Percentiles rank a stretch among this genome's conserved stretches.
phyloP scores from a whole-genome alignment of 768 basidiomycete species.

The Kwoniella botswanensis region DNA sequence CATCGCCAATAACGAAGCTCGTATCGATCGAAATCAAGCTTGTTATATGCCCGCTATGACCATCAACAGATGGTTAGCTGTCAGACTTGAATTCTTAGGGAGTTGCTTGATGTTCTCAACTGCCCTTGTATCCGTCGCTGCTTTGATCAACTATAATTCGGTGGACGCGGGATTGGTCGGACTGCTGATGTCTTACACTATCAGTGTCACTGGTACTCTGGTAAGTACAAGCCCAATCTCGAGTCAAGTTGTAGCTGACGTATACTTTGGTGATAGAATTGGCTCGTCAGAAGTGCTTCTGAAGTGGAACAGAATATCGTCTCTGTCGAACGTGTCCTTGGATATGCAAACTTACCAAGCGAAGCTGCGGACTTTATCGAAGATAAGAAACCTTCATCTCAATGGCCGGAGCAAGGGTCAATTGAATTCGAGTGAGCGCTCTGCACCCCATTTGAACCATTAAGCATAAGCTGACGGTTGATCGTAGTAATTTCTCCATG shows the following conservation, averaged over 20 bases:
- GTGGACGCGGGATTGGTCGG: conserved; percentile 89
- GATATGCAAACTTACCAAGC: conserved; percentile 48
- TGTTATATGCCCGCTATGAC: conserved; percentile 71
- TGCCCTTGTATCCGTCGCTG: conserved; percentile 69
- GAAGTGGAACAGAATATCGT: conserved; percentile 59
- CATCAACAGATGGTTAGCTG: conserved; percentile 70
- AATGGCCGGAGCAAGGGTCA: conserved; percentile 50
- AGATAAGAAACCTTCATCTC: conserved; percentile 45
- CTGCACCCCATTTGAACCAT: too few species aligned
- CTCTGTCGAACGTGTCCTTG: conserved; percentile 57
- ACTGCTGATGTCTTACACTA: conserved; percentile 79
- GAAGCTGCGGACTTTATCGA: conserved; percentile 56
- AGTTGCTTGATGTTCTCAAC: conserved; percentile 77
- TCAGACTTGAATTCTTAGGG: conserved; percentile 83
- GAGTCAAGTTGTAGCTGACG: neutral
- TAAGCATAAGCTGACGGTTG: neutral
- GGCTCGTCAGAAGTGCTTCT: conserved; percentile 57
- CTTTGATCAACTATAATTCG: conserved; percentile 70
- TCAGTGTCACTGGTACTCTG: conserved; percentile 80
- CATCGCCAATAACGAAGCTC: conserved; percentile 59
- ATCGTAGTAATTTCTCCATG: conserved; percentile 51
- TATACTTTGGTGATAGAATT: conserved; percentile 38
- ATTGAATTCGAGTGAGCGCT: conserved; percentile 55
- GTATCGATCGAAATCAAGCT: conserved; percentile 84
- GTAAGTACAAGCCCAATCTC: conserved; percentile 61